Percentiles rank a stretch among this genome's conserved stretches.
Conservation (phyloP, 2,329 filamentous ascomycete species). For the Colletotrichum filicis region DNA sequence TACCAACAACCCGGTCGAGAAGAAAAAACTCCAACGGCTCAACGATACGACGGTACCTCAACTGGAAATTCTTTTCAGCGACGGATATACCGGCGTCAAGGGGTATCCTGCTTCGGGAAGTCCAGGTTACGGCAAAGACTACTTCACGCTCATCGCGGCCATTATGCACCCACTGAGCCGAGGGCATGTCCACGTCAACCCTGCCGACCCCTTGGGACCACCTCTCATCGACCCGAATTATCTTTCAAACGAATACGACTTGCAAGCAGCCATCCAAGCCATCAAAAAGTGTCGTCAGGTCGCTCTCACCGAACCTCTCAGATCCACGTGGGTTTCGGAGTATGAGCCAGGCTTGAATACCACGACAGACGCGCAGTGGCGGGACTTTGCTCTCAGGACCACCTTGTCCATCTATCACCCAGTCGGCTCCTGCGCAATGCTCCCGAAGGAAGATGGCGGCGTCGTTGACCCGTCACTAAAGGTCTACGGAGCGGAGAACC, state of each 20-base stretch:
- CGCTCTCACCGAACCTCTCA: constrained; percentile 44
- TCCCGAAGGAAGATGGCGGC: constrained; percentile 55
- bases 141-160: constrained; percentile 42
- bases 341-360: constrained; percentile 44
- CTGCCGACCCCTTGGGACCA: constrained; percentile 44
- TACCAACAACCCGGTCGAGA: constrained; percentile 44
- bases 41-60: constrained; percentile 49
- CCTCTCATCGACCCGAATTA: constrained; percentile 48
- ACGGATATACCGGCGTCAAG: constrained; percentile 54
- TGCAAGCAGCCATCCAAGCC: constrained; percentile 43
- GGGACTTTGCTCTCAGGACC: constrained; percentile 33
- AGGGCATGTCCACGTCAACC: constrained; percentile 46
- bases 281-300: constrained; percentile 45
- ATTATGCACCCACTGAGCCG: constrained; percentile 45
- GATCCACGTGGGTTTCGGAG: constrained; percentile 43
- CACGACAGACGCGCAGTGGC: constrained; percentile 35
- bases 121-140: constrained; percentile 42
- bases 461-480: constrained; percentile 55
- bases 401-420: constrained; percentile 50
- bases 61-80: constrained; percentile 55
- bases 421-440: constrained; percentile 57
- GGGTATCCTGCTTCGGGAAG: constrained; percentile 44
- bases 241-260: constrained; percentile 33
- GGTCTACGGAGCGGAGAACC: constrained; percentile 59
- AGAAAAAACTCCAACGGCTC: constrained; percentile 53